A percentile compares a stretch with the other conserved stretches of the same genome.
These are phyloP conservation scores for Trichoderma sp. DNA, from an alignment of 2,329 filamentous ascomycete species.

Conservation along the genomic window DNA sequence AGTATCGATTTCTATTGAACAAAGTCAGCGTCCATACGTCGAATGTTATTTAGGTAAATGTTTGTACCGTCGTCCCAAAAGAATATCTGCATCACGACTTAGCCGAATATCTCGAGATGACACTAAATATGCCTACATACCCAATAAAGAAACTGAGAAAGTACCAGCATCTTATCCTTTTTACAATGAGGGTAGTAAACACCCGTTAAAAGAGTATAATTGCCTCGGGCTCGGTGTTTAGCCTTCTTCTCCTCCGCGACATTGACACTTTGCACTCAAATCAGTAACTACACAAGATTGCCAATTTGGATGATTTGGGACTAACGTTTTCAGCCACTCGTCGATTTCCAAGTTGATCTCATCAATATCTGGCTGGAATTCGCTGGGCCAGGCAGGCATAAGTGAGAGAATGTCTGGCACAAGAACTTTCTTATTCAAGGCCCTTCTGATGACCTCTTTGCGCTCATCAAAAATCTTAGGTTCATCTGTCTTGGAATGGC, in stretches of 20 bases:
- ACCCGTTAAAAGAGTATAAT: constrained; percentile 5
- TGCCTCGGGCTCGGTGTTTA: constrained; percentile 7
- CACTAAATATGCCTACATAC: background rate
- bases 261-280: background rate
- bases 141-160: constrained; percentile 16
- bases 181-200: constrained; percentile 4
- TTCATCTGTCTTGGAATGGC: background rate
- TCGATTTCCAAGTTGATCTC: constrained; percentile 5
- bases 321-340: constrained; percentile 8
- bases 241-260: background rate
- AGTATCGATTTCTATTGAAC: constrained; percentile 11
- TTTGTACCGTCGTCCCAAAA: background rate
- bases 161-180: constrained; percentile 8
- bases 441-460: background rate
- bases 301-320: background rate
- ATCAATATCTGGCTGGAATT: constrained; percentile 6
- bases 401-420: background rate
- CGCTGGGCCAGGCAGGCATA: background rate
- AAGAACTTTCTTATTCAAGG: background rate
- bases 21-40: background rate
- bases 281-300: background rate
- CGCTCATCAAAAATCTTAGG: background rate
- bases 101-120: background rate
- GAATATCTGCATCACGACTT: background rate
- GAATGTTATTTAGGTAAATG: background rate